Evolutionary conservation across 495 filamentous ascomycete genomes (phyloP), one percentile per base, ranked within the genome.

Genomic region (Xylaria flabelliformis): DNA sequence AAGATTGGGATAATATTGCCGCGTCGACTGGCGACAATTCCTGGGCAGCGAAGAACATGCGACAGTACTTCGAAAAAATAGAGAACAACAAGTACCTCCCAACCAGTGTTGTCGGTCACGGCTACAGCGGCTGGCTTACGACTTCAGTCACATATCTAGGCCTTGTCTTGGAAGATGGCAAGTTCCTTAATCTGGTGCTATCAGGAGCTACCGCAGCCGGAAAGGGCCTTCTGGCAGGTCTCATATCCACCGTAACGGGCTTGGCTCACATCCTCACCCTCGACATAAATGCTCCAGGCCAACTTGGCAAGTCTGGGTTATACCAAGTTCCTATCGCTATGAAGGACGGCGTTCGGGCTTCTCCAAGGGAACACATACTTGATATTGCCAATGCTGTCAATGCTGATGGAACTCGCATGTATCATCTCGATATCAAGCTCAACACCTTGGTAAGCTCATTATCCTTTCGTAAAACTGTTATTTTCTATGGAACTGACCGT

Each of bases 381-480:
- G 77, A 84, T 15, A 85, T 88, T 0, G 82, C 83, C 10, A 83
- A 87, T 66, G 85, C 87, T 0, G 81, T 61, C 12, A 87, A 87
- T 68, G 69, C 73, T 0, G 83, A 89, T 67, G 88, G 88, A 44
- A 79, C 77, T 13, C 83, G 85, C 76, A 87, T 84, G 74, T 90
- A 91, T 72, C 83, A 81, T 0, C 82, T 92, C 1, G 87, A 90
- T 36, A 82, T 92, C 24, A 81, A 83, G 26, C 82, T 87, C 0
- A 86, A 91, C 74, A 86, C 84, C 56, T 83, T 90, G 13, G 65
- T 67, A 67, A 41, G 50, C 36, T 1, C 26, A 24, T 5, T 24
- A 41, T 0, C 26, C 78, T 36, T 61, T 41, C 71, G 68, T 21
- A 67, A 80, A 24, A 21, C 29, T 19, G 82, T 7, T 83, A 72